A percentile compares a stretch with the other conserved stretches of the same genome.
These are phyloP conservation scores for Penicillium manginii DNA, from an alignment of 495 filamentous ascomycete genomes.

Conservation along the genomic window DNA sequence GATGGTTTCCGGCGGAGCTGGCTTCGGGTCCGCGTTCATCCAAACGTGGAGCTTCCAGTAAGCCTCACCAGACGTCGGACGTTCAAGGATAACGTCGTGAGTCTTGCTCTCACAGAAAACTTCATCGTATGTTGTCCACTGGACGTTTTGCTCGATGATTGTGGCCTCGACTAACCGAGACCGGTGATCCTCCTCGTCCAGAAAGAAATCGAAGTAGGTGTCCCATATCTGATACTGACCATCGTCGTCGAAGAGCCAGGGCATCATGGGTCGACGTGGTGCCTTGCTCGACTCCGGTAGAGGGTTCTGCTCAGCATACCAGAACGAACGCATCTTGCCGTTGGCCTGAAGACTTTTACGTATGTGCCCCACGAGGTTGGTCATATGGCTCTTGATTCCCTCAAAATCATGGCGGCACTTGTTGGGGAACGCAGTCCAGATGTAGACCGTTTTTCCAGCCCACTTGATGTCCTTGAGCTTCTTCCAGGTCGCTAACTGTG, in stretches of 20 bases:
- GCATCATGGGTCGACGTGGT: background rate
- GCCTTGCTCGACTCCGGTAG: background rate
- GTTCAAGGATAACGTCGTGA: background rate
- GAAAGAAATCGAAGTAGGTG: background rate
- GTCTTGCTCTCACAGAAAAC: background rate
- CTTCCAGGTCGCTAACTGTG: too few species aligned
- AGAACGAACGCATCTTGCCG: background rate
- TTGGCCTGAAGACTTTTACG: background rate
- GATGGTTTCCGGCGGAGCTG: too few species aligned
- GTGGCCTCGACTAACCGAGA: background rate
- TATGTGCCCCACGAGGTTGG: too few species aligned
- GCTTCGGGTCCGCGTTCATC: background rate
- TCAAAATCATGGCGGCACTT: too few species aligned
- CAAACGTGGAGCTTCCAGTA: background rate
- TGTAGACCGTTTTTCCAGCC: too few species aligned
- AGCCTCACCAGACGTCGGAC: background rate
- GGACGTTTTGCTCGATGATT: background rate
- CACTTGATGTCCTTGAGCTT: too few species aligned
- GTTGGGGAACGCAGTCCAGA: too few species aligned
- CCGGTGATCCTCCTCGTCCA: background rate
- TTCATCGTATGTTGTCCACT: background rate
- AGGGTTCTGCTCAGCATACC: slow-evolving; percentile 2
- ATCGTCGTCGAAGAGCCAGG: background rate
- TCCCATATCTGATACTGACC: background rate
- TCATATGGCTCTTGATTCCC: too few species aligned